A percentile compares a stretch with the other conserved stretches of the same genome.
These are phyloP conservation scores for Dunaliella primolecta DNA, from an alignment of 139 green algal genomes.

Conservation along the genomic window DNA sequence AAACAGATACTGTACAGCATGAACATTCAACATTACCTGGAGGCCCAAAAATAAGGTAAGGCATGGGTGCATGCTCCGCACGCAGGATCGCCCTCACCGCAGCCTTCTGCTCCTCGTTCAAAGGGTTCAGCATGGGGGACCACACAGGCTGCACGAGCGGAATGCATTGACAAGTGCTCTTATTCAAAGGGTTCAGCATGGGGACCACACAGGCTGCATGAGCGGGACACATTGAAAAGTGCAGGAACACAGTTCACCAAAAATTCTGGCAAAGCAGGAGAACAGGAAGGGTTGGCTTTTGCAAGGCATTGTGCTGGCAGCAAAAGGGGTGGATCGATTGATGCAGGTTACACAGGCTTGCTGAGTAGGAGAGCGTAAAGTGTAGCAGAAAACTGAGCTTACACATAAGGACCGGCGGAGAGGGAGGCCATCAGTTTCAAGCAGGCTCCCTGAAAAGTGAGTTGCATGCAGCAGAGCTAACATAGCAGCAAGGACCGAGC, in stretches of 20 bases:
- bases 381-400: too few relatives aligned
- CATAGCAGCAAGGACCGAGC: too few relatives aligned
- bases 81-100: slow-evolving; percentile 24
- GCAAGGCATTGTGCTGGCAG: neutral
- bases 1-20: slow-evolving; percentile 57
- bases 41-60: slow-evolving; percentile 50
- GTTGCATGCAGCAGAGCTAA: too few relatives aligned
- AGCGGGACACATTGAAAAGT: neutral
- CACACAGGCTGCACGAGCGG: neutral
- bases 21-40: slow-evolving; percentile 64
- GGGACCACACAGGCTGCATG: neutral
- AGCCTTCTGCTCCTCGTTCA: slow-evolving; percentile 41
- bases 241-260: too few relatives aligned
- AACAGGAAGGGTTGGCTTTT: neutral
- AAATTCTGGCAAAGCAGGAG: too few relatives aligned
- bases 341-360: neutral
- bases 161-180: neutral
- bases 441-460: too few relatives aligned
- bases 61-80: slow-evolving; percentile 26
- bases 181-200: slow-evolving; percentile 21
- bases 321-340: neutral
- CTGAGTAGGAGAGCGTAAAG: too few relatives aligned
- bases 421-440: too few relatives aligned
- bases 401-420: too few relatives aligned
- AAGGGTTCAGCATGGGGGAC: neutral